Evolutionary conservation across 202 grass and related monocot genomes (phyloP), one percentile per base, ranked within the genome.

Genomic region (Setaria italica): DNA sequence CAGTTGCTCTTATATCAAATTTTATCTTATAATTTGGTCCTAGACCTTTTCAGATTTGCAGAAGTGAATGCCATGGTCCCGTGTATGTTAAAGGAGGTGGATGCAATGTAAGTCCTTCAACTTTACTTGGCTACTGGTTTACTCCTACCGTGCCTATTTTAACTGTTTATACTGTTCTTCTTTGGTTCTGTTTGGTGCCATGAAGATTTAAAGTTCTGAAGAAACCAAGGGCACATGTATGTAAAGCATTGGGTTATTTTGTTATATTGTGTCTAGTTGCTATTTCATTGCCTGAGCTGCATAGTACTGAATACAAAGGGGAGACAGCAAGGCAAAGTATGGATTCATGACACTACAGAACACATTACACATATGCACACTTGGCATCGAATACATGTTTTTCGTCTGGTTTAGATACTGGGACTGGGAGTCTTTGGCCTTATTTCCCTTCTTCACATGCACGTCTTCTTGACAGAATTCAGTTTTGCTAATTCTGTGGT

Each of bases 31-130:
- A 43, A 35, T 42, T 34, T 80, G 21, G 6, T 80, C 21, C 45
- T 74, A 8, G 2, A 72, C 46, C 1, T 33, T 55, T 86, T 54
- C 11, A 57, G 15, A 25, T 73, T 43, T 65, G 57, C 77, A 86
- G 56, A 54, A n/a, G n/a, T 74, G 45, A 53, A n/a, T 66, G 16
- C 1, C 32, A 12, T 84, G 20, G 35, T 55, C 70, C 47, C 54
- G 12, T 17, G 25, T 32, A 46, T 67, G 49, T 46, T 75, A 7
- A 21, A 34, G 13, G 68, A 58, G 14, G 21, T 20, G 58, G n/a
- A 73, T 64, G 9, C 66, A 64, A 64, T 54, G 55, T 65, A 55
- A 34, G 35, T 45, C 9, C 12, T 29, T 86, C 2, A 32, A 14
- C 46, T 80, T 63, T 33, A 15, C 30, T 45, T 6, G 33, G 30